Conservation (phyloP, 192 early-diverging fungal genomes). For the Paraglomus brasilianum region DNA sequence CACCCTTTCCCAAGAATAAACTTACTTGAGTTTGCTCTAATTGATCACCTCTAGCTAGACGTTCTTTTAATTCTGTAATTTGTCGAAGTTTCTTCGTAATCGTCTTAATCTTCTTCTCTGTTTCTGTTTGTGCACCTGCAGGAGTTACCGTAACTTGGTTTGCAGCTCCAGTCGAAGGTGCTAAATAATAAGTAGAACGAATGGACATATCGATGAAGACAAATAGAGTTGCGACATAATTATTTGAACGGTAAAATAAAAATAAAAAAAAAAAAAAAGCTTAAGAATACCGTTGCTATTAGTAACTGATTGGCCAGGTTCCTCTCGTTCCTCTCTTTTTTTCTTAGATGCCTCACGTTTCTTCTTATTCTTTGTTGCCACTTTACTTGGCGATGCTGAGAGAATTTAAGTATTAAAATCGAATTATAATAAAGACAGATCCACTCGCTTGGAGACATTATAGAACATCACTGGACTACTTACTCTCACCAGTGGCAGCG, state of each 20-base stretch:
- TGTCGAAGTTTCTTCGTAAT: conserved; percentile 91
- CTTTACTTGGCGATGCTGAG: conserved; percentile 44
- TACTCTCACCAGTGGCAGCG: not conserved
- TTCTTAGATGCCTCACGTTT: conserved; percentile 63
- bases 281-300: conserved; percentile 23
- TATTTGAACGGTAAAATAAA: conserved; percentile 39
- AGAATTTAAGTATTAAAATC: not conserved
- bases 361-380: conserved; percentile 71
- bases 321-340: conserved; percentile 49
- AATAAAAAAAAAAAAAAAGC: not conserved
- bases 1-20: not conserved
- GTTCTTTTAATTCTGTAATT: conserved; percentile 83
- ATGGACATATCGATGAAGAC: conserved; percentile 27
- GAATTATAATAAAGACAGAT: not conserved
- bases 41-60: conserved; percentile 69
- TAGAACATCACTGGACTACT: not conserved
- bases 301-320: conserved; percentile 17
- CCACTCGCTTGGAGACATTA: not conserved
- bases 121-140: conserved; percentile 54
- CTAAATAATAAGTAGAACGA: conserved; percentile 32
- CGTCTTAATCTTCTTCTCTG: conserved; percentile 83
- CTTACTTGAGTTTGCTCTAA: conserved; percentile 80
- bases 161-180: conserved; percentile 12
- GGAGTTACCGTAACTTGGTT: conserved; percentile 33
- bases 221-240: conserved; percentile 29